Evolutionary conservation across 768 basidiomycete genomes (phyloP).

Genomic region (Brasilioporus rufonigricans): DNA sequence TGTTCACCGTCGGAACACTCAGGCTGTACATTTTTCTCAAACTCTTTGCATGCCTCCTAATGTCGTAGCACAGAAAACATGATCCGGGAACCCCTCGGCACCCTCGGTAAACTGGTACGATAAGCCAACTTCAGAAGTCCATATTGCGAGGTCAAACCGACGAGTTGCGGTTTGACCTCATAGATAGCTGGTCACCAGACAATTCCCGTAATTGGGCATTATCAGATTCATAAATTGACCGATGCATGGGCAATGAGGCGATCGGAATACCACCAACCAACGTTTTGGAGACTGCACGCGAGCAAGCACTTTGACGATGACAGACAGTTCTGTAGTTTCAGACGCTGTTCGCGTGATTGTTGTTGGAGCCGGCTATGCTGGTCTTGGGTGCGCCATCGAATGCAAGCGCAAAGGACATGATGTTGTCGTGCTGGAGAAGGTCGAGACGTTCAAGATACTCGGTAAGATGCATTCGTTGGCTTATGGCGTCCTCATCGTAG

Average conservation of each 20-base stretch:
- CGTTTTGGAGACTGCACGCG: not conserved
- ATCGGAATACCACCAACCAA: not conserved
- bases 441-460: slow-evolving; percentile 8
- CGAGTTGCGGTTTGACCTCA: not conserved
- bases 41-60: no score
- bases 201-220: not conserved
- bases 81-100: no score
- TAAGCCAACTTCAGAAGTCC: no score
- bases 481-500: not conserved
- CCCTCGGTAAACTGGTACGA: no score
- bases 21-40: no score
- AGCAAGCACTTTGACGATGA: not conserved
- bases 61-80: no score
- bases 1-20: no score
- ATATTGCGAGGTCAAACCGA: not conserved
- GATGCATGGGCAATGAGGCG: not conserved
- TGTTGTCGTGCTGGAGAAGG: slow-evolving; percentile 28
- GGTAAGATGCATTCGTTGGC: slow-evolving; percentile 8
- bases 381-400: slow-evolving; percentile 30
- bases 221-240: not conserved
- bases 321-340: not conserved
- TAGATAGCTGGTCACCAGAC: not conserved
- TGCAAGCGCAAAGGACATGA: slow-evolving; percentile 25
- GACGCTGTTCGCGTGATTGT: slow-evolving; percentile 3
- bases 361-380: slow-evolving; percentile 30